Evolutionary conservation across 768 basidiomycete genomes (phyloP), one percentile per base, ranked within the genome.

Genomic region (Macrolepiota fuliginosa): DNA sequence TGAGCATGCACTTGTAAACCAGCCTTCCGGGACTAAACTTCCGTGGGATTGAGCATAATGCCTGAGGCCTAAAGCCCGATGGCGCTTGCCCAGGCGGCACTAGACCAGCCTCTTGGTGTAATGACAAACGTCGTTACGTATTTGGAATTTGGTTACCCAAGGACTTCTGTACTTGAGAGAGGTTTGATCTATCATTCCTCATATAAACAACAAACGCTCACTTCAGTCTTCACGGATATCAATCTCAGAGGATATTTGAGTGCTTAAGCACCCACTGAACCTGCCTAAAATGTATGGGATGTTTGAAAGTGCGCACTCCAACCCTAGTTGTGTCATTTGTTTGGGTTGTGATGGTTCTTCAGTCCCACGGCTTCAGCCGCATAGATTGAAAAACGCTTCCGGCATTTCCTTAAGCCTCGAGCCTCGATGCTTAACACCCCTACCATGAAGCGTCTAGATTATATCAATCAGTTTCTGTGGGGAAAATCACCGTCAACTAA

Each of bases 401-500:
- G 4, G 29, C 39, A 47, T 27, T 59, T 65, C 27, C 39, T 58
- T 42, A 54, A 60, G 29, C 29, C 29, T 3, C 29, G 29, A 32
- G 29, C 29, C 7, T 7, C 7, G 29, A 32, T 32, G 29, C 29
- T 7, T 32, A 32, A 32, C 29, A 32, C 29, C 19, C 25, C 39
- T 39, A 49, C 61, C n/a, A 71, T 61, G 56, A 72, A 74, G 63
- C 63, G 46, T 24, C 24, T 54, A 13, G 24, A 25, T 61, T 45
- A 52, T 39, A 27, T 56, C 50, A 64, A 53, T 74, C 45, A 47
- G 24, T 54, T 61, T 49, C 54, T 61, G 37, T 78, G 74, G 76
- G 75, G 77, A 5, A 72, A 77, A 57, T 58, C 70, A 19, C 79
- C 79, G 3, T 66, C 73, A 9, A 73, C 73, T 2, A 76, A 74